Conservation (phyloP, 805 yeast species). For the Cyberlindnera lachancei region DNA sequence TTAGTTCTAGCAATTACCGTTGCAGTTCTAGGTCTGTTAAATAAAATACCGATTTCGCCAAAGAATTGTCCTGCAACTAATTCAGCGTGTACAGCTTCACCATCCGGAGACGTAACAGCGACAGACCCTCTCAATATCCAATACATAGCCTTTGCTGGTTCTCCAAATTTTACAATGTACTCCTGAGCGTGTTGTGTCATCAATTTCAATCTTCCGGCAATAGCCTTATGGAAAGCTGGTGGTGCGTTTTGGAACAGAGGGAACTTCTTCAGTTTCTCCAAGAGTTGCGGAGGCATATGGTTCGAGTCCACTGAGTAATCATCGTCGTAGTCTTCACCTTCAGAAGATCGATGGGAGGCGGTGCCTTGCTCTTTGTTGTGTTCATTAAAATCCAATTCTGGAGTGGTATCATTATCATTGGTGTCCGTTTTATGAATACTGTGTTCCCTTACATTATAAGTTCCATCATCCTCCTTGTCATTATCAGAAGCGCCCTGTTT, state of each 20-base stretch:
- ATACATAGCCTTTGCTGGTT: constrained; percentile 68
- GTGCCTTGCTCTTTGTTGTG: no score
- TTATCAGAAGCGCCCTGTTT: no score
- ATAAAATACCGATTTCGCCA: constrained; percentile 74
- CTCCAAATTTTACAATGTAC: constrained; percentile 63
- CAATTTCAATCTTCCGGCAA: constrained; percentile 49
- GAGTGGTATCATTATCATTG: no score
- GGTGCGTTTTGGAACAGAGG: constrained; percentile 66
- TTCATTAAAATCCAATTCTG: no score
- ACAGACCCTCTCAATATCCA: constrained; percentile 75
- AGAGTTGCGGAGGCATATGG: constrained; percentile 44
- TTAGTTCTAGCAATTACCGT: constrained; percentile 65
- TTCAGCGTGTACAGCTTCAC: constrained; percentile 69
- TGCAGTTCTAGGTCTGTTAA: constrained; percentile 72
- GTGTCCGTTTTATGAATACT: no score
- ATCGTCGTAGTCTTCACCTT: constrained; percentile 2
- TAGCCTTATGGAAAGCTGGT: constrained; percentile 48
- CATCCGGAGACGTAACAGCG: constrained; percentile 70
- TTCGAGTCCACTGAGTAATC: constrained; percentile 8
- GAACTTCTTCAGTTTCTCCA: constrained; percentile 47
- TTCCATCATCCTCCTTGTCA: no score
- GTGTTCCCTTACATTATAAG: no score
- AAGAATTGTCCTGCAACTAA: constrained; percentile 62
- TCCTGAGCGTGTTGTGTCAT: constrained; percentile 63
- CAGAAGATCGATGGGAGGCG: neutral